Evolutionary conservation across 2,329 filamentous ascomycete genomes (phyloP).

Genomic region (Venturia pyrina): DNA sequence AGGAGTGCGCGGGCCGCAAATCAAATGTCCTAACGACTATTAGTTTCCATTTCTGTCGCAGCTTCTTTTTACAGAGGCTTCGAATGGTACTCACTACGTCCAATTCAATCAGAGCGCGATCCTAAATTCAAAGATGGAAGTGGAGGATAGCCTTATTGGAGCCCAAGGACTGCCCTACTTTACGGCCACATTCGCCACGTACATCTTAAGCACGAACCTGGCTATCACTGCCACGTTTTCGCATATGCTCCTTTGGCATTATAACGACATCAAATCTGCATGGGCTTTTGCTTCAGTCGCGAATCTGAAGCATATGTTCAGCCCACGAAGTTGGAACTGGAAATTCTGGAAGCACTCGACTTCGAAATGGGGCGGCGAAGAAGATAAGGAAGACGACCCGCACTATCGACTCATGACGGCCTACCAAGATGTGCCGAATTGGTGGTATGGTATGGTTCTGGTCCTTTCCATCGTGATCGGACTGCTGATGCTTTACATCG

Average conservation of each 20-base stretch:
- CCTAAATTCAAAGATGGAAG: constrained; percentile 11
- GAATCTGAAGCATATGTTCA: constrained; percentile 16
- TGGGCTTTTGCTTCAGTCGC: constrained; percentile 22
- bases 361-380: constrained; percentile 16
- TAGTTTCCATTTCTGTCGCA: constrained; percentile 15
- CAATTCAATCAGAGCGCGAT: constrained; percentile 14
- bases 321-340: constrained; percentile 15
- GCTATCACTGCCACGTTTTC: constrained; percentile 13
- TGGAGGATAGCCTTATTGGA: constrained; percentile 9
- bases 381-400: constrained; percentile 18
- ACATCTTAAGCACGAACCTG: constrained; percentile 13
- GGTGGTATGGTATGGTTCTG: constrained; percentile 22
- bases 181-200: constrained; percentile 11
- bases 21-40: background rate
- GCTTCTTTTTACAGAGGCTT: constrained; percentile 13
- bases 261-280: constrained; percentile 26
- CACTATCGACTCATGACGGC: constrained; percentile 24
- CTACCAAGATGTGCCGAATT: constrained; percentile 23
- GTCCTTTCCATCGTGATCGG: constrained; percentile 18
- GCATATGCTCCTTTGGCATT: constrained; percentile 15
- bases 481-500: constrained; percentile 18
- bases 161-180: constrained; percentile 14
- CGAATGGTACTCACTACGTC: constrained; percentile 13
- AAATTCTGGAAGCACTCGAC: constrained; percentile 18
- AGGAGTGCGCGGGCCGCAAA: background rate